Percentiles rank a stretch among this genome's conserved stretches.
phyloP scores from a whole-genome alignment of 2,329 filamentous ascomycete species.

The Metarhizium guizhouense region DNA sequence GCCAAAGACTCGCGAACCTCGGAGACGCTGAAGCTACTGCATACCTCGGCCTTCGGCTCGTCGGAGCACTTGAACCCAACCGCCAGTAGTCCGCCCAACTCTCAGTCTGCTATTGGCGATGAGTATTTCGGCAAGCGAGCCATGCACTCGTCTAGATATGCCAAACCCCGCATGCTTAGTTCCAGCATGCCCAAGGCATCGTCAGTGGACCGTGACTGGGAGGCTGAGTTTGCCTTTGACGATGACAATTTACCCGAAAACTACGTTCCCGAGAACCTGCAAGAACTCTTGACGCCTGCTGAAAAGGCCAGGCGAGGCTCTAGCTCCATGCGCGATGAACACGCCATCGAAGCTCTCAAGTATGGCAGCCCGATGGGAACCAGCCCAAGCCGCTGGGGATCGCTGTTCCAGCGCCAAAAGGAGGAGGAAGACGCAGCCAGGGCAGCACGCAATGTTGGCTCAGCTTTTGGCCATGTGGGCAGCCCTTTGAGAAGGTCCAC shows the following conservation, averaged over 20 bases:
- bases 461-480: constrained; percentile 58
- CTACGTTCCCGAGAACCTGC: constrained; percentile 66
- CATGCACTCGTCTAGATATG: constrained; percentile 59
- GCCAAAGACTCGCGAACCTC: constrained; percentile 53
- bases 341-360: constrained; percentile 39
- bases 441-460: constrained; percentile 29
- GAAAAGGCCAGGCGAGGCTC: constrained; percentile 57
- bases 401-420: constrained; percentile 50
- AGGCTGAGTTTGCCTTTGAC: constrained; percentile 67
- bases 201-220: constrained; percentile 57
- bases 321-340: constrained; percentile 46
- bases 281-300: constrained; percentile 57
- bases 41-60: constrained; percentile 59
- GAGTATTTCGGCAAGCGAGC: constrained; percentile 62
- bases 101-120: constrained; percentile 43
- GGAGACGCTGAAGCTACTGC: constrained; percentile 54
- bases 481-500: constrained; percentile 57
- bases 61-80: constrained; percentile 51
- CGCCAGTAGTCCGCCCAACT: constrained; percentile 36
- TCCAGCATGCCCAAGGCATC: constrained; percentile 57
- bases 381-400: constrained; percentile 53
- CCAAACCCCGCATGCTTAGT: constrained; percentile 60
- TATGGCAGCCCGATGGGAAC: constrained; percentile 52
- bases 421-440: constrained; percentile 43
- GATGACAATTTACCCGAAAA: constrained; percentile 43